Conservation (phyloP, 805 yeast species). For the Alloascoidea hylecoeti region DNA sequence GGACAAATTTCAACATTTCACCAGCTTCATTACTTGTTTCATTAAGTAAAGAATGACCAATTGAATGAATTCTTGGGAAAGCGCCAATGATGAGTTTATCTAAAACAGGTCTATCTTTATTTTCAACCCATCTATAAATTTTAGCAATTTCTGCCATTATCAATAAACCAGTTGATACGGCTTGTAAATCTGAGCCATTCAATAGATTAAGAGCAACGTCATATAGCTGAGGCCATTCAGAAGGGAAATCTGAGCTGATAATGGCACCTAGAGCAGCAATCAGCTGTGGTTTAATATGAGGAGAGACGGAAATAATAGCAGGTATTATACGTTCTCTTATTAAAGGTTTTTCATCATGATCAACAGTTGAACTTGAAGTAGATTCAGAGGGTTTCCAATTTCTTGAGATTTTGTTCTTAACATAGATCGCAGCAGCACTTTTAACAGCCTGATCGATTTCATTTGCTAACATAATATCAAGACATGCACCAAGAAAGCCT, state of each 20-base stretch:
- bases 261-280: slow-evolving; percentile 33
- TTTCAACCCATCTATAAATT: slow-evolving; percentile 48
- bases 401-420: slow-evolving; percentile 58
- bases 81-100: slow-evolving; percentile 33
- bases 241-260: slow-evolving; percentile 34
- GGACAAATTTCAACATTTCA: slow-evolving; percentile 48
- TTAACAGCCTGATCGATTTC: slow-evolving; percentile 38
- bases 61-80: slow-evolving; percentile 41
- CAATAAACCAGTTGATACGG: slow-evolving; percentile 39
- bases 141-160: slow-evolving; percentile 46
- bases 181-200: slow-evolving; percentile 24
- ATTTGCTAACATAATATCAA: slow-evolving; percentile 50
- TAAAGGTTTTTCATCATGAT: slow-evolving; percentile 58
- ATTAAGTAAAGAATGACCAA: slow-evolving; percentile 33
- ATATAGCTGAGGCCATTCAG: slow-evolving; percentile 39
- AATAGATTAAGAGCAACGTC: slow-evolving; percentile 31
- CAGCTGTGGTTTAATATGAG: slow-evolving; percentile 25
- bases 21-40: slow-evolving; percentile 25
- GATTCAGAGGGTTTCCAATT: slow-evolving; percentile 37
- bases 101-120: slow-evolving; percentile 29
- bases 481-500: slow-evolving; percentile 73
- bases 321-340: slow-evolving; percentile 57
- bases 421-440: slow-evolving; percentile 67
- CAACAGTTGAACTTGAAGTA: slow-evolving; percentile 24
- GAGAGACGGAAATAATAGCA: slow-evolving; percentile 37